Evolutionary conservation across 148 eudicot genomes (phyloP), one percentile per base, ranked within the genome.

Genomic region (Bassia scoparia): DNA sequence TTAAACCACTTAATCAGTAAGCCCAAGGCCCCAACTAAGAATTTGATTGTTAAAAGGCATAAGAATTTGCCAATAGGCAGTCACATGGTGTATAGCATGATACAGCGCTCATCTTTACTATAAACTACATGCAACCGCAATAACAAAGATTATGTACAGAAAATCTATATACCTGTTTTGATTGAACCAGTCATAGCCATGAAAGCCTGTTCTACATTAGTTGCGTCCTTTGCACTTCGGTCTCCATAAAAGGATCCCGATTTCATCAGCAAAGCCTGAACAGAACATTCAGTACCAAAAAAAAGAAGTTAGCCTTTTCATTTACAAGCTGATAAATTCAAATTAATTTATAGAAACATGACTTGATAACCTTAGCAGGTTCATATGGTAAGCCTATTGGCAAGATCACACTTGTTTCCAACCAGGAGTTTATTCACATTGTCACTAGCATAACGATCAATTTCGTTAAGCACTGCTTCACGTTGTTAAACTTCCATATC

Each of bases 131-230:
- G 21, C 37, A 60, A 60, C 37, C 63, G 20, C 68, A 38, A 37
- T 24, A 65, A 38, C 23, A 27, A 13, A 24, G 31, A 34, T 43
- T 24, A 27, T 7, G 17, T 66, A 9, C 13, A 26, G 52, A 24
- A 43, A 6, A 43, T 38, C n/a, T n/a, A n/a, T 0, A 53, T 63
- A 87, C 91, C n/a, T 87, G 71, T 76, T n/a, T 89, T 89, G 43
- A 89, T 87, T 60, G 89, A 71, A 43, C 84, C 88, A 80, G 94
- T 80, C 91, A 89, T 89, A 72, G 94, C 94, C 94, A 89, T 87
- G 80, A 89, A 89, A 76, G 91, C 91, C 60, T 85, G 90, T 77
- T 89, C 94, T 38, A 89, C 94, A n/a, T 89, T 87, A 27, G 85
- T 86, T 31, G 94, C 81, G 56, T 87, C 86, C 78, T 89, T 89